Conservation (phyloP, 73 alveolate species). For the Paramecium biaurelia region DNA sequence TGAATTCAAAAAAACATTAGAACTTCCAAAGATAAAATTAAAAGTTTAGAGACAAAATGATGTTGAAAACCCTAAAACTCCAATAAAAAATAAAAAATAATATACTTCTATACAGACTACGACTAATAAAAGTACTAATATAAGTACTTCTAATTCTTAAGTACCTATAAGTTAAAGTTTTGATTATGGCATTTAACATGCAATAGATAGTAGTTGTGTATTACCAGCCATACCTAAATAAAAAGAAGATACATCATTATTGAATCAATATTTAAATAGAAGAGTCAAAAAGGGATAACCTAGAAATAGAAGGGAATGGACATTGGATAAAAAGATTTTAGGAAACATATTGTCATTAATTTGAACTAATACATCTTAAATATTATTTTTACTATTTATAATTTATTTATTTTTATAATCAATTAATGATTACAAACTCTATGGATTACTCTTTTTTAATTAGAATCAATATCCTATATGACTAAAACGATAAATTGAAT, state of each 20-base stretch:
- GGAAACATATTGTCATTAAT: background rate
- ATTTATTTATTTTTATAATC: background rate
- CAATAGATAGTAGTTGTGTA: background rate
- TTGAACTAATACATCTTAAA: background rate
- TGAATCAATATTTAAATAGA: background rate
- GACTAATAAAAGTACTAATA: background rate
- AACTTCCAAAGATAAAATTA: background rate
- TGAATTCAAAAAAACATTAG: background rate
- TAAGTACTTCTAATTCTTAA: background rate
- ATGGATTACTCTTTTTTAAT: background rate
- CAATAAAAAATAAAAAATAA: background rate
- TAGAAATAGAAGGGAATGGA: conserved; percentile 22
- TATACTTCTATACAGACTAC: background rate
- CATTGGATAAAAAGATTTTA: background rate
- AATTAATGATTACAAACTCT: background rate
- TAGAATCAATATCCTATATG: background rate
- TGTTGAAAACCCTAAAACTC: background rate
- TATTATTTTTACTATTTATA: background rate
- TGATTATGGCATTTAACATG: background rate
- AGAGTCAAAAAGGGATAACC: conserved; percentile 11
- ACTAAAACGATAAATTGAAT: background rate
- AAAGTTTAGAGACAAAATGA: background rate
- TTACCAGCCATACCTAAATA: conserved; percentile 4
- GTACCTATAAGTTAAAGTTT: background rate
- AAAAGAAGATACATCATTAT: background rate